Conservation (phyloP, 176 grass and related monocot genomes). For the Cenchrus fungigraminus region DNA sequence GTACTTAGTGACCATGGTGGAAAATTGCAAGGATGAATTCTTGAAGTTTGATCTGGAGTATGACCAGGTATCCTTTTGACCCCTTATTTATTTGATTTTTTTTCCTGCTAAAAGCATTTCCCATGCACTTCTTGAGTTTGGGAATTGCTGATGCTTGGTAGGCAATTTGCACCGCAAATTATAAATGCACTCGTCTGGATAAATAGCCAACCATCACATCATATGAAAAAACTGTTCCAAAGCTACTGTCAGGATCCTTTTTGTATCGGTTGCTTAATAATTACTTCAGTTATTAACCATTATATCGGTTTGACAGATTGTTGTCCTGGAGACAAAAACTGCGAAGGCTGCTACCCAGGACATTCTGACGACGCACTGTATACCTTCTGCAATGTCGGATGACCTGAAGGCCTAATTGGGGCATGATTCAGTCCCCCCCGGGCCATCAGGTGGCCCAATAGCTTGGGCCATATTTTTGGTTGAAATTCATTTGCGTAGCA, state of each 20-base stretch:
- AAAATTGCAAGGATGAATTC: slow-evolving; percentile 87
- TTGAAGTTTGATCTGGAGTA: slow-evolving; percentile 98
- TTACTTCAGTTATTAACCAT: slow-evolving; percentile 6
- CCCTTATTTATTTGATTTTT: background rate
- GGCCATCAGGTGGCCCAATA: background rate
- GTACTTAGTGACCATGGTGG: slow-evolving; percentile 74
- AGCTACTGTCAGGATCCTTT: slow-evolving; percentile 1
- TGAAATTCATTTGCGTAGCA: slow-evolving; percentile 19
- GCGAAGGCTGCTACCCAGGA: slow-evolving; percentile 90
- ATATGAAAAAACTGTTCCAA: slow-evolving; percentile 5
- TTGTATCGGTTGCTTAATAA: slow-evolving; percentile 6
- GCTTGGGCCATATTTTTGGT: slow-evolving; percentile 29
- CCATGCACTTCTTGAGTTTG: background rate
- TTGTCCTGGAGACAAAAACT: slow-evolving; percentile 83
- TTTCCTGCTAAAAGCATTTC: slow-evolving; percentile 14
- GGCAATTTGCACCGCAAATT: slow-evolving; percentile 1
- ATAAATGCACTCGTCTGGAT: background rate
- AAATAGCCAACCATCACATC: background rate
- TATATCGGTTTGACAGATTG: slow-evolving; percentile 71
- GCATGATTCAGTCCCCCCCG: background rate
- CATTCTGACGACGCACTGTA: slow-evolving; percentile 89
- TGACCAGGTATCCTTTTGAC: slow-evolving; percentile 67
- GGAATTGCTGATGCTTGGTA: background rate
- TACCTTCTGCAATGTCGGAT: slow-evolving; percentile 86
- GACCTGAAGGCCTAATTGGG: slow-evolving; percentile 72